Evolutionary conservation across 1,284 basidiomycete genomes (phyloP), one percentile per base, ranked within the genome.

Genomic region (Ceratobasidium sp.): DNA sequence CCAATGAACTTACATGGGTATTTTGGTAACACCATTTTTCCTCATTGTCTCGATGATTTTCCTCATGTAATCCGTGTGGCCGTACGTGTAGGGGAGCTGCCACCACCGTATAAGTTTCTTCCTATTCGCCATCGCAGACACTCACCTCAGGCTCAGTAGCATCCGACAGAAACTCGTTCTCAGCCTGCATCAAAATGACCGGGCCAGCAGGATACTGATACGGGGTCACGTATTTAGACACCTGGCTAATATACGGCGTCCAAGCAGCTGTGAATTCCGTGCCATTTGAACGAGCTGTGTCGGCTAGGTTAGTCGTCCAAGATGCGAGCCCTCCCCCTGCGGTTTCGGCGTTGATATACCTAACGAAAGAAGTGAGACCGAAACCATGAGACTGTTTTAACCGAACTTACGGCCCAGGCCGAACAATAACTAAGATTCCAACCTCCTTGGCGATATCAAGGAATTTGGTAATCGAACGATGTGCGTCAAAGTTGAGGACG

Each of bases 181-280:
- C 67, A 20, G 42, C 46, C 13, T 69, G 67, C 67, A 69, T 56
- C 33, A 69, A n/a, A 23, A 69, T 56, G 6, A 69, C 67, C n/a
- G 67, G 67, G 6, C 67, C 67, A 10, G 42, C 67, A 7, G 67
- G 67, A 73, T 86, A 87, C 83, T 86, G 79, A 42, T 42, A 75
- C 54, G 13, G 59, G 46, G n/a, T 42, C 57, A 69, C 67, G n/a
- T 50, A 56, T 50, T 56, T 69, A 2, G 67, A 54, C 48, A 57
- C 52, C 26, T 54, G 40, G 26, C 23, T 61, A 38, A 77, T 57
- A 33, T 77, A 77, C 12, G 76, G 76, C 12, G 28, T 67, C 76
- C 76, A 77, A 40, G 76, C 76, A 3, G 48, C 54, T 9, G 67
- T 69, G n/a, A 69, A 69, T 5, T 56, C 67, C 9, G 67, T 69